Evolutionary conservation across 805 yeast genomes (phyloP), one percentile per base, ranked within the genome.

Genomic region (Teunomyces gatunensis): DNA sequence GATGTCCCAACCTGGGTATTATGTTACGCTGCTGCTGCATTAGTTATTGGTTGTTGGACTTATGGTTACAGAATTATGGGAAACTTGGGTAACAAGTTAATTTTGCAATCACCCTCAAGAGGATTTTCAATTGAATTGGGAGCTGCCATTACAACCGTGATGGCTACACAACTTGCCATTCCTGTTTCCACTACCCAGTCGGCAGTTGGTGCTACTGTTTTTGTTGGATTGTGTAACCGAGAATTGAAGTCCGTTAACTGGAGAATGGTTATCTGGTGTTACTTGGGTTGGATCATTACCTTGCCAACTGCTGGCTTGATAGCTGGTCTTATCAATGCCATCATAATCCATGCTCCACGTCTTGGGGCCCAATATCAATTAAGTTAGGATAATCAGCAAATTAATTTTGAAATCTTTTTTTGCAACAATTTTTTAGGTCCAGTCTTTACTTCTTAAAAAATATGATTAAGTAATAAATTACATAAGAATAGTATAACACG

Each of bases 151-250:
- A 85, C 92, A 6, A 79, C 83, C 7, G 83, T 84, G 39, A 78
- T 86, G 80, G 91, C 92, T 27, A 80, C 92, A 5, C 85, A 83
- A 63, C 73, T 85, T 52, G 71, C 76, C 4, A 81, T 85, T 53
- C 92, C 92, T 40, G 80, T 85, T 28, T 84, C 90, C 6, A 86
- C 92, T 25, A 86, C 92, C 4, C 91, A 85, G 66, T 78, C 83
- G 62, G 88, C 89, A 11, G 85, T 82, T 47, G 92, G 92, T 50
- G 88, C 89, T 49, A 83, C 87, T 34, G 88, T 85, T 5, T 80
- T 79, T 58, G 87, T 86, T 54, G 92, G 90, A 47, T 69, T 85
- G 50, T 84, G 89, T 69, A 86, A 85, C 73, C 70, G 69, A 56
- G 87, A 82, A 59, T 53, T 73, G 57, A 77, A 67, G 54, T 77